Evolutionary conservation across 352 stramenopile species (phyloP), one percentile per base, ranked within the genome.

Genomic region (Phytophthora litchii): DNA sequence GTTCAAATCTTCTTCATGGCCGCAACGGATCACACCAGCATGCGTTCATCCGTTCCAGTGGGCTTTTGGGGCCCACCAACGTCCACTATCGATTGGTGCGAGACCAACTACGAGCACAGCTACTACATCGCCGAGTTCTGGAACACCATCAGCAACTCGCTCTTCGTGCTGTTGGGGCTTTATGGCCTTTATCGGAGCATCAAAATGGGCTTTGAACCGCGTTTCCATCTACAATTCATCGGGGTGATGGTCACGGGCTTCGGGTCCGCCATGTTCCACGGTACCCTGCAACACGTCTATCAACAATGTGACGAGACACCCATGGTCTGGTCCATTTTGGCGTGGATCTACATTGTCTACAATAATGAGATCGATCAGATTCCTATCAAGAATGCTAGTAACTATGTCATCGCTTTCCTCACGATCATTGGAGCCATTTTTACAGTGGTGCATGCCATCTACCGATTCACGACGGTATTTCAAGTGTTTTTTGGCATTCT

Each of bases 61-160:
- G 72, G 80, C 12, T 93, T 77, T 60, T 96, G 87, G 87, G 87
- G 86, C 2, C 46, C 70, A 2, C 70, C 80, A 9, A 92, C 83
- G 16, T 79, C 87, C 25, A 91, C 84, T 7, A 91, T 94, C 55
- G 83, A 96, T 70, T 96, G 87, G 87, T 96, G 87, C 56, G 87
- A 96, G 64, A 54, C 44, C 61, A 93, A 96, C 66, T 96, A 96
- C 58, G 54, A 88, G 59, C 57, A 86, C 68, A 89, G 70, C 56
- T 77, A 64, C 57, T 95, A 92, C 56, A 66, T 96, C 31, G 87
- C 87, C 55, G 87, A 96, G 76, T 93, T 91, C 67, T 94, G 86
- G 84, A 96, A 96, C 70, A 94, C 86, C 3, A 41, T 92, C 44
- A 92, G 83, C 72, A 94, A 92, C 43, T 60, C 89, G 47, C 63